These are phyloP conservation scores for Quercus wislizeni DNA, from an alignment of 306 rosid genomes.

Conservation along the genomic window DNA sequence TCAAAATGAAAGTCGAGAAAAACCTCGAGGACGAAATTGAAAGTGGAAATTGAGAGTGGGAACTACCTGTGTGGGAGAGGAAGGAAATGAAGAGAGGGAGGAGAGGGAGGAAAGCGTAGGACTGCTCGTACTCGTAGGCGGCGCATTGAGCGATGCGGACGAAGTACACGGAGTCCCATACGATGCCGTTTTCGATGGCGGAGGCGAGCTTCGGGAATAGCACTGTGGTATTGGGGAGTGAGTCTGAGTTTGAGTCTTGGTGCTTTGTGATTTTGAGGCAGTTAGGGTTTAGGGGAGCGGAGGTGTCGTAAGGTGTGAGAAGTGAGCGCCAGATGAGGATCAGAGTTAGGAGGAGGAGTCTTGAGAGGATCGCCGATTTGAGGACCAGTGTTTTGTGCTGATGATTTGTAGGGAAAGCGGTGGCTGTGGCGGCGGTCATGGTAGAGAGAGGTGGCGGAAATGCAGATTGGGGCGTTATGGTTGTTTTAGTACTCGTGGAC, in stretches of 20 bases:
- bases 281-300: conserved; percentile 65
- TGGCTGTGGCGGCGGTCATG: background rate
- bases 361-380: conserved; percentile 55
- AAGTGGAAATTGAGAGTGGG: background rate
- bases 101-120: conserved; percentile 83
- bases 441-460: no score
- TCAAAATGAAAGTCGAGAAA: background rate
- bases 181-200: conserved; percentile 61
- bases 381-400: conserved; percentile 31
- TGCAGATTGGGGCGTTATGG: no score
- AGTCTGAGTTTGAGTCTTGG: background rate
- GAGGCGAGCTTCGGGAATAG: conserved; percentile 40
- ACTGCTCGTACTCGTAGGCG: conserved; percentile 90
- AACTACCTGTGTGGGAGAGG: conserved; percentile 55
- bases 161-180: conserved; percentile 86
- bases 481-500: no score
- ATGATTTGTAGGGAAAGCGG: conserved; percentile 3
- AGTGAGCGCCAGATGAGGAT: conserved; percentile 55
- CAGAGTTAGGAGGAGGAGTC: conserved; percentile 50
- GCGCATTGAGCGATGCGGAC: conserved; percentile 76
- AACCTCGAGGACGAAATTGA: no score
- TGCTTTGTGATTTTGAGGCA: conserved; percentile 28
- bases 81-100: conserved; percentile 62
- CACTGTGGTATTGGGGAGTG: background rate
- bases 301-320: conserved; percentile 72